phyloP scores from a whole-genome alignment of 495 filamentous ascomycete genomes.

The Chaetomium fimeti region DNA sequence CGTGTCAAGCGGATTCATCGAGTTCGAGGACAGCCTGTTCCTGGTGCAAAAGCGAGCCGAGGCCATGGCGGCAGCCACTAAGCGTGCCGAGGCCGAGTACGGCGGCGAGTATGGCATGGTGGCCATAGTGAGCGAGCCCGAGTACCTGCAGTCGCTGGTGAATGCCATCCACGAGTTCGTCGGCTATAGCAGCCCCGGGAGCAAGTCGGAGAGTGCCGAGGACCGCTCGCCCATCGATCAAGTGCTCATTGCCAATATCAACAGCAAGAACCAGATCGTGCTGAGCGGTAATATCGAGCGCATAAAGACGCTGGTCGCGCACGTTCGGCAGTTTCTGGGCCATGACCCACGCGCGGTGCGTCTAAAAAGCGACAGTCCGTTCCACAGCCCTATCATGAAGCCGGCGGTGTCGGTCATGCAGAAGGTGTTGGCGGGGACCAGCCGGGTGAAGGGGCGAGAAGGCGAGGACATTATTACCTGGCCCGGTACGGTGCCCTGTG shows the following conservation, averaged over 20 bases:
- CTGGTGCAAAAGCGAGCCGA: constrained; percentile 79
- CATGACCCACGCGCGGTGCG: constrained; percentile 88
- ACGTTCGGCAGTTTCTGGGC: constrained; percentile 87
- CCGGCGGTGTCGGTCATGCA: constrained; percentile 74
- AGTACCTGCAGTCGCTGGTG: constrained; percentile 66
- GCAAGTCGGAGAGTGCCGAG: constrained; percentile 63
- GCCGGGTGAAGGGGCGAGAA: constrained; percentile 47
- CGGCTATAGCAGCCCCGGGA: constrained; percentile 60
- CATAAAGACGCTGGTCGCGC: constrained; percentile 81
- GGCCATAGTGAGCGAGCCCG: constrained; percentile 80
- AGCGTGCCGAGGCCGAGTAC: constrained; percentile 56
- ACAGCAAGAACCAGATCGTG: constrained; percentile 94
- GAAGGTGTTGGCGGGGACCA: constrained; percentile 56
- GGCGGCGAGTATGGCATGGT: constrained; percentile 91
- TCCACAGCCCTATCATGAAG: constrained; percentile 90
- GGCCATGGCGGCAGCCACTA: constrained; percentile 77
- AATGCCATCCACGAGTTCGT: constrained; percentile 77
- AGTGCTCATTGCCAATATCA: constrained; percentile 91
- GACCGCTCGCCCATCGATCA: constrained; percentile 74
- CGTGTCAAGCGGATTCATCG: constrained; percentile 74
- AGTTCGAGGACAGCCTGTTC: constrained; percentile 71
- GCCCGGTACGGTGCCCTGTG: constrained; percentile 69
- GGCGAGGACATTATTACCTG: constrained; percentile 60
- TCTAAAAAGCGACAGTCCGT: constrained; percentile 86
- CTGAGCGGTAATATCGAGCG: constrained; percentile 81